Base-by-base conservation (phyloP, 371 early-diverging fungal species). In the Mortierella polycephala region DNA sequence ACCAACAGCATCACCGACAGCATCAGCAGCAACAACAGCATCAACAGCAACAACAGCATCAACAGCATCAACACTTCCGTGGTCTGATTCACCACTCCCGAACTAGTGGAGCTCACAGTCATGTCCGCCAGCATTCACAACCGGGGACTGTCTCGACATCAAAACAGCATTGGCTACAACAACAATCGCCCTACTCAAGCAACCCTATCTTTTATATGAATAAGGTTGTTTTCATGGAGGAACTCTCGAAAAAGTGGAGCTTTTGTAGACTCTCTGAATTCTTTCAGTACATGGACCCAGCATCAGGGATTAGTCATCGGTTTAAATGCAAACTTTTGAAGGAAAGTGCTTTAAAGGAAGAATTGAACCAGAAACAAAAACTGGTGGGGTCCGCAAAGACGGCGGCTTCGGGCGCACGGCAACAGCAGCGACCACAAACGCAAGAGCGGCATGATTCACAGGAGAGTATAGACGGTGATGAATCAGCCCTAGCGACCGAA, bases 221-320 rank as follows among this genome's bases (percentile, higher is more conserved):
- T 62, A 72, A 74, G 65, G 44, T 64, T 41, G 75, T 87, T 8
- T 92, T 93, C 50, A 70, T 93, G 67, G 85, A 89, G 60, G 88
- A 88, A 5, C 86, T 93, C 41, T 89, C 91, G 0, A 84, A 87
- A 20, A 89, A 90, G 61, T 93, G 93, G 93, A 91, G 91, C 74
- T 93, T 93, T 82, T 91, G 90, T 55, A 88, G 91, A 37, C 80
- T 93, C 44, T 91, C 91, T 4, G 92, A 92, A 73, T 91, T 93
- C 53, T 93, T 93, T 83, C 91, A 91, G 76, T 89, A 86, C 47
- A 76, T 93, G 45, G 88, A 89, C 64, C 86, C 87, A 49, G 84
- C 85, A 47, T 88, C 92, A 10, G 90, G 90, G 13, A 85, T 93
- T 44, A 90, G 87, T 61, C 91, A 91, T 71, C 87, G 90, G 60